A percentile compares a stretch with the other conserved stretches of the same genome.
Evolutionary conservation across 257 asterid genomes (phyloP).

Genomic region (Perilla frutescens): DNA sequence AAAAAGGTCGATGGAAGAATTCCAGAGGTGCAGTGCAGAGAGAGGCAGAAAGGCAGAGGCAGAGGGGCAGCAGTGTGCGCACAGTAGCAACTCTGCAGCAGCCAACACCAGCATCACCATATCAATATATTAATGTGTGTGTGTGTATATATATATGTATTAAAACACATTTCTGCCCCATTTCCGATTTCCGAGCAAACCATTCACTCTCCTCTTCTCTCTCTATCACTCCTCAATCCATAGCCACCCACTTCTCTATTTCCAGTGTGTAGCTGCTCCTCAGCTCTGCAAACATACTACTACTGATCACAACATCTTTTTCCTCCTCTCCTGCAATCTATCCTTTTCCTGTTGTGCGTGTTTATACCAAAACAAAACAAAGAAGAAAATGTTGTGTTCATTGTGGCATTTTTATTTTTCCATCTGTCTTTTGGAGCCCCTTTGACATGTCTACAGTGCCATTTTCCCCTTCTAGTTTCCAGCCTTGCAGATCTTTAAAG

Average conservation of each 20-base stretch:
- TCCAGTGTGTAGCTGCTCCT: background rate
- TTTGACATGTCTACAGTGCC: conserved; percentile 37
- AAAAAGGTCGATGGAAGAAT: conserved; percentile 24
- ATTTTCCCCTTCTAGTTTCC: conserved; percentile 7
- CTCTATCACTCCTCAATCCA: background rate
- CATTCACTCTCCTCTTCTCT: conserved; percentile 27
- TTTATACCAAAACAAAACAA: background rate
- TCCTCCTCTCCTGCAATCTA: background rate
- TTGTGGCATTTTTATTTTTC: background rate
- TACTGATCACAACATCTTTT: conserved; percentile 1
- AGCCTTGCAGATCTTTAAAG: conserved; percentile 28
- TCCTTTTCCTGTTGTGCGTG: background rate
- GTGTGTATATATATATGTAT: background rate
- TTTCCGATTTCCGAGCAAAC: conserved; percentile 79
- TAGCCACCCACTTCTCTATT: conserved; percentile 6
- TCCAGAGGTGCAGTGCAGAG: conserved; percentile 44
- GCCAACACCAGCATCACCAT: conserved; percentile 51
- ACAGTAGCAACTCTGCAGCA: conserved; percentile 41
- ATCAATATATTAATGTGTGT: conserved; percentile 9
- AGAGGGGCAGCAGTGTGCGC: conserved; percentile 23
- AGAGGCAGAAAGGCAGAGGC: conserved; percentile 14
- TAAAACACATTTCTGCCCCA: conserved; percentile 54
- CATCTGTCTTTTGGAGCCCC: conserved; percentile 23
- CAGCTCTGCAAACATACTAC: conserved; percentile 3
- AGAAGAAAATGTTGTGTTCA: conserved; percentile 1